Evolutionary conservation across 768 basidiomycete species (phyloP).

Genomic region (Suillus clintonianus): DNA sequence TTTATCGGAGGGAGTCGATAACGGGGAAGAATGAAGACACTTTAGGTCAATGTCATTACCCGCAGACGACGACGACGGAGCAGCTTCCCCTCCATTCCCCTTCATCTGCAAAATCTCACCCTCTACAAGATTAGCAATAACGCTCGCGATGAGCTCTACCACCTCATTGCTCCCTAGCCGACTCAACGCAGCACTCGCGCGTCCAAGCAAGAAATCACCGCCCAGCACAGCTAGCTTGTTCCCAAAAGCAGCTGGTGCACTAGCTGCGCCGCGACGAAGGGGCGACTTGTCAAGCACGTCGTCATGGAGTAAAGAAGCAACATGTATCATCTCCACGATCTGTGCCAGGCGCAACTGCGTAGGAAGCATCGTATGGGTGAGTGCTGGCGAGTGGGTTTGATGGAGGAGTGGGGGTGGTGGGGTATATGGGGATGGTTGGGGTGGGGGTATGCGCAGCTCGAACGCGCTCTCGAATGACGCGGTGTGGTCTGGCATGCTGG

Average conservation of each 20-base stretch:
- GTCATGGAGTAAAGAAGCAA: slow-evolving; percentile 92
- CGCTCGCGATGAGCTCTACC: slow-evolving; percentile 88
- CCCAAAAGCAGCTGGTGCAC: slow-evolving; percentile 76
- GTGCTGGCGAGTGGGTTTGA: slow-evolving; percentile 34
- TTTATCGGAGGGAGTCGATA: slow-evolving; percentile 42
- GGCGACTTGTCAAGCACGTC: slow-evolving; percentile 79
- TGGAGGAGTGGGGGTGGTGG: slow-evolving; percentile 15
- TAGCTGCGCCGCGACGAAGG: slow-evolving; percentile 67
- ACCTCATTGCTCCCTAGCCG: slow-evolving; percentile 87
- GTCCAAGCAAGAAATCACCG: slow-evolving; percentile 93
- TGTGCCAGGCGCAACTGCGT: slow-evolving; percentile 92
- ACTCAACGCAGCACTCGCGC: slow-evolving; percentile 85
- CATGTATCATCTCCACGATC: slow-evolving; percentile 97
- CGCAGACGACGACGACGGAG: neutral
- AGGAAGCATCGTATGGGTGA: slow-evolving; percentile 54
- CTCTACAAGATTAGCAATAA: slow-evolving; percentile 95
- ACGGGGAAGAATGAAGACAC: slow-evolving; percentile 45
- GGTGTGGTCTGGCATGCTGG: slow-evolving; percentile 78
- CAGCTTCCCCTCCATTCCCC: slow-evolving; percentile 10
- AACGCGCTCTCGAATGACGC: slow-evolving; percentile 66
- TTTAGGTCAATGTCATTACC: slow-evolving; percentile 29
- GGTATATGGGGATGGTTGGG: slow-evolving; percentile 11
- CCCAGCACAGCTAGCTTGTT: slow-evolving; percentile 94
- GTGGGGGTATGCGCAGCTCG: slow-evolving; percentile 41
- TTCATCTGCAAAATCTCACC: slow-evolving; percentile 87